Evolutionary conservation across 371 early-diverging fungal genomes (phyloP).

Genomic region (Mortierella sp.): DNA sequence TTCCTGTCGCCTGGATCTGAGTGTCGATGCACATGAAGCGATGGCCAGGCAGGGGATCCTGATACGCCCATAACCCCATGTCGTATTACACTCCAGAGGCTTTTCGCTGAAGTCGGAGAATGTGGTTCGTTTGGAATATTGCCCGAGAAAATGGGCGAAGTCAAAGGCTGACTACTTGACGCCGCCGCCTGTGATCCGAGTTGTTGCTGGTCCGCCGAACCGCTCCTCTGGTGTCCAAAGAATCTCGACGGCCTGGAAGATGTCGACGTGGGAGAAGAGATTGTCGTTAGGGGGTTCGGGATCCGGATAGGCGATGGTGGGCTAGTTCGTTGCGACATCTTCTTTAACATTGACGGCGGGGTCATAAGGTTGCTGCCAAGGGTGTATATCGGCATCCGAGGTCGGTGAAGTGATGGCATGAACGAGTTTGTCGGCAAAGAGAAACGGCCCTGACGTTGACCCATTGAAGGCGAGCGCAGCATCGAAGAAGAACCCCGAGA

Average conservation of each 20-base stretch:
- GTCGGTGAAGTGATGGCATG: slow-evolving; percentile 41
- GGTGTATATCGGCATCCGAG: slow-evolving; percentile 41
- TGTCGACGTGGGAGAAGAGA: slow-evolving; percentile 13
- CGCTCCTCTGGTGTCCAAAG: slow-evolving; percentile 37
- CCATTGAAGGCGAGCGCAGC: slow-evolving; percentile 19
- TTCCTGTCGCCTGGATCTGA: slow-evolving; percentile 20
- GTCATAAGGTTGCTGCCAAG: slow-evolving; percentile 49
- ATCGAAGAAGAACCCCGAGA: slow-evolving; percentile 19
- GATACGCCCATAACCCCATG: slow-evolving; percentile 58
- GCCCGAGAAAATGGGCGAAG: slow-evolving; percentile 15
- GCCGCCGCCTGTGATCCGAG: slow-evolving; percentile 20
- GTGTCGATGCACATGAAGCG: slow-evolving; percentile 33
- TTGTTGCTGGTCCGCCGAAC: slow-evolving; percentile 21
- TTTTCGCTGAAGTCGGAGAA: slow-evolving; percentile 37
- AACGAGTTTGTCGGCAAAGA: slow-evolving; percentile 42
- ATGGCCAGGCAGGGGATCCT: slow-evolving; percentile 50
- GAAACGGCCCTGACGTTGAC: slow-evolving; percentile 37
- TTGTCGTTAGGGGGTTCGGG: slow-evolving; percentile 14
- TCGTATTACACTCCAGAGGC: slow-evolving; percentile 51
- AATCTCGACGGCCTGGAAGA: slow-evolving; percentile 32
- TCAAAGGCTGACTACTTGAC: slow-evolving; percentile 17
- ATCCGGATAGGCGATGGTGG: slow-evolving; percentile 40
- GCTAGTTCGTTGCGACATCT: slow-evolving; percentile 32
- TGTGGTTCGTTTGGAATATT: slow-evolving; percentile 17
- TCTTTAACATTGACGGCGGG: slow-evolving; percentile 48